Evolutionary conservation across 371 early-diverging fungal genomes (phyloP), one percentile per base, ranked within the genome.

Genomic region (Apophysomyces trapeziformis): DNA sequence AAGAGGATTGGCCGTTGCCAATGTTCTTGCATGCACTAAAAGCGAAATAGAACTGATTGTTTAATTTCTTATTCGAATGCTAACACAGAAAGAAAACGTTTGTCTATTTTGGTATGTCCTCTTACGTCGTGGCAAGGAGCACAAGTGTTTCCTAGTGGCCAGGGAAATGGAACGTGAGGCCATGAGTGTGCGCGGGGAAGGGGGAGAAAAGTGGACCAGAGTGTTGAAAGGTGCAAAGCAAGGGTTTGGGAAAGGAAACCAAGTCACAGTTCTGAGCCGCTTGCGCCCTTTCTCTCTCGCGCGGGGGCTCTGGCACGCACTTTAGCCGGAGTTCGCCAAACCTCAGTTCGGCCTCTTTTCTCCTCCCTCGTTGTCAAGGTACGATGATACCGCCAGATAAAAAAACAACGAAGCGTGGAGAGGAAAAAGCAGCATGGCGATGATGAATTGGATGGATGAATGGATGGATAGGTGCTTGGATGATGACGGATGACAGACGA

Each of bases 81-180:
- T 7, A 26, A 50, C 16, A n/a, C n/a, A 50, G 21, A 16, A 50
- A 21, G 21, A 9, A 50, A 21, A 41, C 1, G 41, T 41, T 8
- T 26, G 21, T 21, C 26, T 26, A 26, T 26, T 26, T 26, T 26
- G 26, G 1, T 26, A 26, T 26, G 26, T 41, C 13, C 5, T 41
- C 54, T 21, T 50, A 50, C 54, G 21, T 50, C 54, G 54, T 50
- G 54, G 54, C 21, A 50, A 21, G 21, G 21, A n/a, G 11, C 54
- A 50, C 21, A 50, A 21, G 8, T 50, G 54, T 50, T 50, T 50
- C 21, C 54, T 16, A 21, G 54, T 50, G 54, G 54, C 54, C 54
- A 21, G 54, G 54, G 16, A 50, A 50, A 50, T n/a, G 21, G 54
- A 16, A 50, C 54, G 54, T 18, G 54, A 50, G 54, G 54, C 54